Percentiles rank a stretch among this genome's conserved stretches.
phyloP scores from a whole-genome alignment of 257 asterid genomes.

The Penstemon eatonii region DNA sequence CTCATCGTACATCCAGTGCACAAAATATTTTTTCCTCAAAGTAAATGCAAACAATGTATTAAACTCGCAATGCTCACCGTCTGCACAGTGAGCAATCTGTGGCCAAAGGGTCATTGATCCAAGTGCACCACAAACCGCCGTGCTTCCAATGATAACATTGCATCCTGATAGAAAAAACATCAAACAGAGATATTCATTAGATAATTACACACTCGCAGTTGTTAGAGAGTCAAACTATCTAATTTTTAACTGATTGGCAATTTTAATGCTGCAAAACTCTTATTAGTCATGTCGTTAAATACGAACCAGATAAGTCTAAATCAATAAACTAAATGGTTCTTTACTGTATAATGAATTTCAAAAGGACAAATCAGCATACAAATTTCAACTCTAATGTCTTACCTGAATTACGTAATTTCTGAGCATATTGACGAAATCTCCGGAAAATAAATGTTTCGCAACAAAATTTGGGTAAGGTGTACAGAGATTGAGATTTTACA shows the following conservation, averaged over 20 bases:
- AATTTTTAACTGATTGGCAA: background rate
- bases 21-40: background rate
- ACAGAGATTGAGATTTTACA: conserved; percentile 24
- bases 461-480: conserved; percentile 14
- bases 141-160: conserved; percentile 20
- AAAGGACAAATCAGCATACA: background rate
- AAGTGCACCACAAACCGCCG: conserved; percentile 31
- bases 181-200: background rate
- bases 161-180: conserved; percentile 31
- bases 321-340: too few relatives aligned
- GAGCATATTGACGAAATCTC: conserved; percentile 25
- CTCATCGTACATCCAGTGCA: too few relatives aligned
- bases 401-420: conserved; percentile 31
- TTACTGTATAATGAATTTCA: too few relatives aligned
- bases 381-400: background rate
- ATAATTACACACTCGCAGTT: background rate
- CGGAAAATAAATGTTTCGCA: conserved; percentile 17
- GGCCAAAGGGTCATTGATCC: conserved; percentile 37
- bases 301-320: too few relatives aligned
- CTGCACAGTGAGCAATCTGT: conserved; percentile 28
- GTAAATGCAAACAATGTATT: background rate
- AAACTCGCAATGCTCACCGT: conserved; percentile 35
- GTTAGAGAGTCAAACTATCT: background rate
- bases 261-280: background rate
- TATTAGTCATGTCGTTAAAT: too few relatives aligned